A percentile compares a stretch with the other conserved stretches of the same genome.
Evolutionary conservation across 1,139 yeast species (phyloP).

Genomic region (Taphrina deformans): DNA sequence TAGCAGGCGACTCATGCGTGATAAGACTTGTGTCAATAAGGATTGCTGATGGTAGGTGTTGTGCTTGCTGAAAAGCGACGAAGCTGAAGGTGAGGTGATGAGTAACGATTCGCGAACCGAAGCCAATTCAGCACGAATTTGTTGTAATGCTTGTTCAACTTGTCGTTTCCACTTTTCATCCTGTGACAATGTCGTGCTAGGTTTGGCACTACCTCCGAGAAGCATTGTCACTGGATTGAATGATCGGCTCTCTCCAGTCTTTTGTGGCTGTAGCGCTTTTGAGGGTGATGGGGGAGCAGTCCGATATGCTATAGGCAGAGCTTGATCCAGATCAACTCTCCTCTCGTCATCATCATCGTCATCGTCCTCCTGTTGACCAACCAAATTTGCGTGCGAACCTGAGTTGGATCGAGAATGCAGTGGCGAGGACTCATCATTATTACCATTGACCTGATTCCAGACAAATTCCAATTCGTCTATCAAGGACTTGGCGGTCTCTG

Average conservation of each 20-base stretch:
- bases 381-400: conserved; percentile 3
- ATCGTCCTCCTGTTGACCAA: conserved; percentile 15
- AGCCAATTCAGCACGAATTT: conserved; percentile 29
- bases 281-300: conserved; percentile 29
- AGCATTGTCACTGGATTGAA: neutral
- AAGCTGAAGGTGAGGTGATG: conserved; percentile 11
- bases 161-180: conserved; percentile 28
- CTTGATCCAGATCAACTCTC: conserved; percentile 18
- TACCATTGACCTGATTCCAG: conserved; percentile 57
- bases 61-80: conserved; percentile 4
- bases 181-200: neutral
- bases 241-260: conserved; percentile 6
- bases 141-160: conserved; percentile 21
- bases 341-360: conserved; percentile 30
- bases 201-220: neutral
- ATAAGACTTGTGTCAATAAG: conserved; percentile 3
- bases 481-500: conserved; percentile 66
- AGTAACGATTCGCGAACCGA: conserved; percentile 26
- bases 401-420: conserved; percentile 33
- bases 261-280: conserved; percentile 19
- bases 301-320: conserved; percentile 22
- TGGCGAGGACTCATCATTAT: conserved; percentile 41
- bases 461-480: conserved; percentile 65
- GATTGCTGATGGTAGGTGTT: conserved; percentile 7
- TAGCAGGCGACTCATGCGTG: neutral